A percentile compares a stretch with the other conserved stretches of the same genome.
Conservation (phyloP, 192 early-diverging fungal genomes). For the Diversispora epigaea region DNA sequence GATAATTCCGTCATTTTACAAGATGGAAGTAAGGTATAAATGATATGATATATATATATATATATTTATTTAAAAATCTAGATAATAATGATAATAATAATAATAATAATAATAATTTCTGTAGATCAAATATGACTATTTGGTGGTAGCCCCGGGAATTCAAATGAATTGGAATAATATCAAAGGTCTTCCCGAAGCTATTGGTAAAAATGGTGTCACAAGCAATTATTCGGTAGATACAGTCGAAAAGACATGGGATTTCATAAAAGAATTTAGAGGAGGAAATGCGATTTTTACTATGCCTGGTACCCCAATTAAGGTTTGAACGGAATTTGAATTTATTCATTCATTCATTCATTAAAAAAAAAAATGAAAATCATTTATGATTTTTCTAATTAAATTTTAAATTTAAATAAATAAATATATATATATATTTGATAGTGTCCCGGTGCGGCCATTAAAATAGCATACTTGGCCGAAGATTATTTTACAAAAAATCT, state of each 20-base stretch:
- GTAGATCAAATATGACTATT: conserved; percentile 54
- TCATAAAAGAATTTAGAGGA: conserved; percentile 66
- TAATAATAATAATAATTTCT: not conserved
- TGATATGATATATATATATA: not conserved
- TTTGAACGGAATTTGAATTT: no score
- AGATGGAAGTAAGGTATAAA: conserved; percentile 59
- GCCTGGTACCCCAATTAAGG: conserved; percentile 81
- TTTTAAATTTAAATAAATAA: no score
- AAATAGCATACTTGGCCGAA: conserved; percentile 85
- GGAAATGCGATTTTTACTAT: conserved; percentile 87
- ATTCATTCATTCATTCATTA: no score
- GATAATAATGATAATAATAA: no score
- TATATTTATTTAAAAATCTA: not conserved
- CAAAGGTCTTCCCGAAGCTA: conserved; percentile 68
- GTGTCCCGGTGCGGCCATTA: conserved; percentile 87
- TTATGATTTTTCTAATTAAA: no score
- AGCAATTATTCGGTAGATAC: conserved; percentile 77
- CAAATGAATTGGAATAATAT: conserved; percentile 75
- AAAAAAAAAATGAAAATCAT: no score
- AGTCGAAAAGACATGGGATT: conserved; percentile 73
- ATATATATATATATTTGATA: not conserved
- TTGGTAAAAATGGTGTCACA: conserved; percentile 81
- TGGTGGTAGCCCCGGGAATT: conserved; percentile 78
- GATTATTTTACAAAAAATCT: conserved; percentile 73
- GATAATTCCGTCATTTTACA: conserved; percentile 64